Base-by-base conservation (phyloP, 257 asterid genomes). In the Thymus mandschuricus region DNA sequence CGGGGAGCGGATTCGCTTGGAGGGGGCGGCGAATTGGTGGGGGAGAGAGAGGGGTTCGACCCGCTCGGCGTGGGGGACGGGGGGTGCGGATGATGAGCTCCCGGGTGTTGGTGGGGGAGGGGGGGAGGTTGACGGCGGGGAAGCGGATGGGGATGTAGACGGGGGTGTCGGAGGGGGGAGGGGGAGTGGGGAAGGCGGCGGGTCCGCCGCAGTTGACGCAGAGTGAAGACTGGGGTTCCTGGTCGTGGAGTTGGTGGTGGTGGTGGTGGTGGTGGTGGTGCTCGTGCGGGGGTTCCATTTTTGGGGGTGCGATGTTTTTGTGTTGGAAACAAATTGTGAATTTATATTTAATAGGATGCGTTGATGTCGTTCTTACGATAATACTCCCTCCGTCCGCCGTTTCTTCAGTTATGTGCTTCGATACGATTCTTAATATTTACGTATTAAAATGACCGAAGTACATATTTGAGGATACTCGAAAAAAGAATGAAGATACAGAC, bases 51-150 rank as follows among this genome's bases (percentile, higher is more conserved):
- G 73, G 61, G 86, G 88, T 6, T 60, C 71, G 41, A 89, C 83
- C 62, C 54, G 70, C 72, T 88, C 89, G 38, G 97, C 60, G 8
- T 86, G 92, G 34, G 98, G 98, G 38, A 88, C 95, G 34, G 98
- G 97, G 97, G n/a, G 98, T 90, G 40, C 92, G 97, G 28, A 92
- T 85, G 68, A 92, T 92, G 75, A 81, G 72, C 78, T 92, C 97
- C 48, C 85, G 80, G 68, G 85, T 78, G 85, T 87, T 88, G 68
- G 92, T 71, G 44, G 94, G 96, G 4, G 84, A 71, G 1, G 82
- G 57, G 12, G 95, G 92, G 68, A 92, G 95, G 73, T 88, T 88
- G 27, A 90, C 90, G 79, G 98, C 94, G 35, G 98, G 98, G 60
- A 82, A 74, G 29, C 94, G 96, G 82, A 92, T 92, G 44, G 98